Conservation (phyloP, 202 grass and related monocot genomes). For the Musa balbisiana region DNA sequence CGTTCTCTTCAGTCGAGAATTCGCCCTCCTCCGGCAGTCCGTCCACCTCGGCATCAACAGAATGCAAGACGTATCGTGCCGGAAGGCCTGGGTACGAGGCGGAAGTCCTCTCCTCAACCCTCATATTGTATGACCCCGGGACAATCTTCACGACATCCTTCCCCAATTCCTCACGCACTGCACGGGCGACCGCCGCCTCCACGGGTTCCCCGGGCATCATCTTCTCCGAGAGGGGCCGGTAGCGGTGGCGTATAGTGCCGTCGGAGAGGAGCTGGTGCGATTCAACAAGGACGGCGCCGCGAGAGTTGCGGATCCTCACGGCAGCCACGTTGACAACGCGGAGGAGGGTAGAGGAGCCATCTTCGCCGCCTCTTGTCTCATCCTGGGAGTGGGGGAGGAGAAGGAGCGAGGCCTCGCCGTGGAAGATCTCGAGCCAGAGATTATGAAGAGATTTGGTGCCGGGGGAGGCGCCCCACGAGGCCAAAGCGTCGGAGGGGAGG, state of each 20-base stretch:
- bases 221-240: slow-evolving; percentile 73
- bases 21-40: slow-evolving; percentile 62
- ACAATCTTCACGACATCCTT: slow-evolving; percentile 40
- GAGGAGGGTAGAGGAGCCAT: slow-evolving; percentile 15
- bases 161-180: slow-evolving; percentile 70
- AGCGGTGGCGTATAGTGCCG: slow-evolving; percentile 45
- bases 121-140: slow-evolving; percentile 23
- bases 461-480: slow-evolving; percentile 55
- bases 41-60: slow-evolving; percentile 56
- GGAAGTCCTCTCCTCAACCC: slow-evolving; percentile 69
- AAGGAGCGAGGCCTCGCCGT: slow-evolving; percentile 57
- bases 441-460: slow-evolving; percentile 74
- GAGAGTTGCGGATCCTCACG: slow-evolving; percentile 52
- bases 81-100: slow-evolving; percentile 62
- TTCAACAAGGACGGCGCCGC: slow-evolving; percentile 55
- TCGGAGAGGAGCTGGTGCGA: slow-evolving; percentile 78
- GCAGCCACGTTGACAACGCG: slow-evolving; percentile 66
- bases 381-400: background rate
- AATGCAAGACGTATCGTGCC: slow-evolving; percentile 66
- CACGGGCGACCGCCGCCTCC: slow-evolving; percentile 53
- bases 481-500: slow-evolving; percentile 30
- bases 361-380: background rate
- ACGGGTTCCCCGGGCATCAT: slow-evolving; percentile 65
- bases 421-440: slow-evolving; percentile 76
- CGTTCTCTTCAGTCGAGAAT: slow-evolving; percentile 89